Conservation (phyloP, 1,284 basidiomycete species). For the Naganishia albida region DNA sequence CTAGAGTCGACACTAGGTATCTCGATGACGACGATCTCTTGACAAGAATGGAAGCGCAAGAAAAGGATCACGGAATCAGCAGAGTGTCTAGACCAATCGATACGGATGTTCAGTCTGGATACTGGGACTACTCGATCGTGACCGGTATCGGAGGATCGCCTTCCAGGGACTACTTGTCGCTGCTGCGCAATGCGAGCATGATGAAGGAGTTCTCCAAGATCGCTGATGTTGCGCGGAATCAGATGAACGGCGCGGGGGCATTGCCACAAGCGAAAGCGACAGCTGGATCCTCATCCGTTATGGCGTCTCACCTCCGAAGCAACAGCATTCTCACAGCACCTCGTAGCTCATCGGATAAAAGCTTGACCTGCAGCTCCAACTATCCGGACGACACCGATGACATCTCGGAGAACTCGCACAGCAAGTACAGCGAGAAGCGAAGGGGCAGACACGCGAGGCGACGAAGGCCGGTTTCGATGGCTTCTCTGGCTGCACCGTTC, state of each 20-base stretch:
- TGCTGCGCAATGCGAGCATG: slow-evolving; percentile 19
- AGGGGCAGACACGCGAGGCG: slow-evolving; percentile 15
- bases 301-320: neutral
- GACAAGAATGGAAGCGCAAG: neutral
- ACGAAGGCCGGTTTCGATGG: slow-evolving; percentile 17
- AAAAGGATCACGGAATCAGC: neutral
- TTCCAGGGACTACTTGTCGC: slow-evolving; percentile 2
- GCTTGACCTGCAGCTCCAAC: slow-evolving; percentile 15
- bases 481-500: slow-evolving; percentile 15
- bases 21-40: slow-evolving; percentile 5
- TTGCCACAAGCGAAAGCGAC: neutral
- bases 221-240: neutral
- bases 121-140: slow-evolving; percentile 26
- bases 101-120: slow-evolving; percentile 1
- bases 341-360: slow-evolving; percentile 20
- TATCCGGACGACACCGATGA: slow-evolving; percentile 21
- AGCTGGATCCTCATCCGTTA: neutral
- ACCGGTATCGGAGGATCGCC: slow-evolving; percentile 21
- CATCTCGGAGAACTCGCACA: slow-evolving; percentile 5
- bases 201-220: slow-evolving; percentile 6
- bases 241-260: neutral
- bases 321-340: neutral
- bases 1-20: slow-evolving; percentile 11
- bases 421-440: slow-evolving; percentile 11
- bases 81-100: neutral